These are phyloP conservation scores for Uncinocarpus reesii DNA, from an alignment of 2,329 filamentous ascomycete species.

Conservation along the genomic window DNA sequence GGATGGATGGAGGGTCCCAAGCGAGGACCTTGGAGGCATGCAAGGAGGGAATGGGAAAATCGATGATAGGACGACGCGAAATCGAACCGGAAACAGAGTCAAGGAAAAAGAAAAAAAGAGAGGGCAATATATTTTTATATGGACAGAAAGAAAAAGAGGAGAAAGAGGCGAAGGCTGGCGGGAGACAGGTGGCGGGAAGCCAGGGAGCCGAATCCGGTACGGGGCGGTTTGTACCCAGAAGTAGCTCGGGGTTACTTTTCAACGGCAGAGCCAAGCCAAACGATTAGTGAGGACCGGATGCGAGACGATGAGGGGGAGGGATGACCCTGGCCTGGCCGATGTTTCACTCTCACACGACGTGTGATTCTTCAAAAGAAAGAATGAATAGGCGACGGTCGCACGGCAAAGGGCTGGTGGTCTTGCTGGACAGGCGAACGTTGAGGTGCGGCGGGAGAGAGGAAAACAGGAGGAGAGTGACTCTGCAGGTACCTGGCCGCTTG, in stretches of 20 bases:
- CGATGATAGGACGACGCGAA: conserved; percentile 4
- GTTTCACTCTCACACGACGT: conserved; percentile 7
- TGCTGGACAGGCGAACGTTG: too few relatives aligned
- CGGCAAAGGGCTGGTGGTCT: too few relatives aligned
- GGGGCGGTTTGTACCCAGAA: neutral
- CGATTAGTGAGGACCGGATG: neutral
- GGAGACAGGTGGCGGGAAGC: conserved; percentile 3
- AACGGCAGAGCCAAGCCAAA: conserved; percentile 1
- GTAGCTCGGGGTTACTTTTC: conserved; percentile 10
- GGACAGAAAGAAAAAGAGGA: neutral
- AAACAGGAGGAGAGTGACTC: neutral
- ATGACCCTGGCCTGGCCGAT: conserved; percentile 5
- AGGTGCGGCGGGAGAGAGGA: neutral
- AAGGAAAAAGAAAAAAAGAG: neutral
- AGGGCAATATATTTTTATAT: neutral
- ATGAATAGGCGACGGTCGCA: conserved; percentile 1
- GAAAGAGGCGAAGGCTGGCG: neutral
- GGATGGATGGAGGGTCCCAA: conserved; percentile 6
- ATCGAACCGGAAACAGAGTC: too few relatives aligned
- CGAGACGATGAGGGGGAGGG: neutral
- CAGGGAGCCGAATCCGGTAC: conserved; percentile 1
- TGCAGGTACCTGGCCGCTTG: neutral
- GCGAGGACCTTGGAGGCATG: conserved; percentile 17
- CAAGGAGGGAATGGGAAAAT: conserved; percentile 11
- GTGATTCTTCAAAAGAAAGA: neutral